Evolutionary conservation across 176 grass and related monocot species (phyloP), one percentile per base, ranked within the genome.

Genomic region (Aegilops tauschii): DNA sequence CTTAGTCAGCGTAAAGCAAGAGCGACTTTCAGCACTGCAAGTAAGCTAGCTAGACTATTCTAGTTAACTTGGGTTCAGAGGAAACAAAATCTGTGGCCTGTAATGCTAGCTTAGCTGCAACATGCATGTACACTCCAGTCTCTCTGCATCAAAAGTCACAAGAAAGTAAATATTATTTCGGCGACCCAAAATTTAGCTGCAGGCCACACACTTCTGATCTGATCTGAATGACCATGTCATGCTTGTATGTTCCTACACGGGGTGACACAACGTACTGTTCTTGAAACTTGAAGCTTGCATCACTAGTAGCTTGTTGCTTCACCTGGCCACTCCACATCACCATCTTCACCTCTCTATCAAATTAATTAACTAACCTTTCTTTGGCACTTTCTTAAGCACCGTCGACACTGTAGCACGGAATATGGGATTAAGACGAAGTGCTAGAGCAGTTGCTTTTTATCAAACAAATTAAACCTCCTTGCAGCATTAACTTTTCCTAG

Each of bases 101-200:
- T 40, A 40, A 40, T 40, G 39, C 39, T 40, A 9, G 39, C 39
- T 40, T 40, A 40, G 39, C 39, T 40, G 39, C 13, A 18, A 2
- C 49, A 54, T 54, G 54, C 66, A 7, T 56, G 17, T 28, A 20
- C 73, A 76, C 73, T 76, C 25, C 40, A 42, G 65, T 74, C 16
- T 56, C 52, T 56, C 74, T 73, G 89, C 89, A 45, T 90, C 12
- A 87, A 79, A 90, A 71, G 20, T n/a, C 89, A 66, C 89, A 87
- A 83, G 86, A 40, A 90, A 73, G 82, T 21, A 3, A 32, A 72
- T 23, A 50, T 36, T 82, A n/a, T 12, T 82, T 39, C 5, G 21
- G 39, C 12, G 73, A 79, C 65, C 54, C 84, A n/a, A 79, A 54
- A 31, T 2, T 1, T 25, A 61, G 17, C 17, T 16, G 32, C 35